Percentiles rank a stretch among this genome's conserved stretches.
phyloP scores from a whole-genome alignment of 352 stramenopile genomes.

The Pythium phragmiticola region DNA sequence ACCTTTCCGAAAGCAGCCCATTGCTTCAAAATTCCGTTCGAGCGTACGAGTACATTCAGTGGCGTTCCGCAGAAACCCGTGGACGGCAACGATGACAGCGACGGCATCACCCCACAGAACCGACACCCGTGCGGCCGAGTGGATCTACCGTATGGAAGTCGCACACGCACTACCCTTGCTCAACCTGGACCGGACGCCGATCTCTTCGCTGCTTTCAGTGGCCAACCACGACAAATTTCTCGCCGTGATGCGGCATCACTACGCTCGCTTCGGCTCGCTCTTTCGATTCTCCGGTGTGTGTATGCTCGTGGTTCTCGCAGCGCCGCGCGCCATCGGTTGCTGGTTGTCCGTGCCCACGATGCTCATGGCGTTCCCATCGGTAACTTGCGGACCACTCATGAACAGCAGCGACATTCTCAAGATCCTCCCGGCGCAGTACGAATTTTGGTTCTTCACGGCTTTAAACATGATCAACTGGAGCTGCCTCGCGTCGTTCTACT shows the following conservation, averaged over 20 bases:
- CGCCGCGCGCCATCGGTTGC: background rate
- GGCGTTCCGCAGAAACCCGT: too few species aligned
- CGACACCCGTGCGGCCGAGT: too few species aligned
- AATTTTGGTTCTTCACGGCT: constrained; percentile 44
- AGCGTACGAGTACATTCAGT: too few species aligned
- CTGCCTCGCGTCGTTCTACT: constrained; percentile 33
- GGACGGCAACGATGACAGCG: too few species aligned
- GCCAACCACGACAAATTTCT: constrained; percentile 7
- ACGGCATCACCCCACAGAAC: too few species aligned
- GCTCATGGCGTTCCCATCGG: constrained; percentile 5
- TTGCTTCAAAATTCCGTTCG: too few species aligned
- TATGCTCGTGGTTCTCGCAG: background rate
- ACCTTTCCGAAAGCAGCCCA: too few species aligned
- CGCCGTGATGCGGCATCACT: constrained; percentile 10
- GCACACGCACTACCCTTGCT: constrained; percentile 7
- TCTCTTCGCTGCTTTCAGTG: constrained; percentile 5
- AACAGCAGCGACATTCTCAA: constrained; percentile 32
- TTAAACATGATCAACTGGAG: constrained; percentile 33
- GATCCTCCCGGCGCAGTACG: constrained; percentile 30
- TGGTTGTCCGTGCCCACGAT: constrained; percentile 7
- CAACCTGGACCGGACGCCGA: constrained; percentile 15
- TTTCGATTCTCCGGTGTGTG: constrained; percentile 14
- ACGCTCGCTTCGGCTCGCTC: constrained; percentile 10
- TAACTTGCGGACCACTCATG: constrained; percentile 23
- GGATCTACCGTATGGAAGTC: constrained; percentile 22